These are phyloP conservation scores for Blastobotrys illinoisensis DNA, from an alignment of 1,139 yeast genomes.

Conservation along the genomic window DNA sequence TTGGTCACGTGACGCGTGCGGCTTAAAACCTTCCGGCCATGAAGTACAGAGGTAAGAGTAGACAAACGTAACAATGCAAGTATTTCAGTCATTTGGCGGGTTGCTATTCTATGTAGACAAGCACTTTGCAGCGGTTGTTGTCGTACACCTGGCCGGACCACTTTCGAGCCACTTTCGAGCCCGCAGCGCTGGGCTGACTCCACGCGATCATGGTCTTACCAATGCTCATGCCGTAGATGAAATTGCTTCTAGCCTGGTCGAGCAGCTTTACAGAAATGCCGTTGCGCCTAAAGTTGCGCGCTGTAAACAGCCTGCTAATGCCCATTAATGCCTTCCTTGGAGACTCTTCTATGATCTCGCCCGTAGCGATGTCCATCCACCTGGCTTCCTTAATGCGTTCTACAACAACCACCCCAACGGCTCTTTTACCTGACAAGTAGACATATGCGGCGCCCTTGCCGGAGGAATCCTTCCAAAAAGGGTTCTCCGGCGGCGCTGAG, in stretches of 20 bases:
- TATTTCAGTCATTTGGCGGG: too few species aligned
- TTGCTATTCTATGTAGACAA: conserved; percentile 8
- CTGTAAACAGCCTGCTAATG: conserved; percentile 60
- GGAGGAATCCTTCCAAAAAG: conserved; percentile 39
- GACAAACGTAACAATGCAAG: too few species aligned
- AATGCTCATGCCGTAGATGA: conserved; percentile 49
- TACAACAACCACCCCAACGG: conserved; percentile 50
- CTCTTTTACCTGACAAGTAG: conserved; percentile 37
- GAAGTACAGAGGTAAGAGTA: too few species aligned
- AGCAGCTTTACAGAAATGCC: conserved; percentile 47
- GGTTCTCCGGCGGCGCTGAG: conserved; percentile 51
- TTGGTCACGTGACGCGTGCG: background rate
- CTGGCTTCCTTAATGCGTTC: conserved; percentile 35
- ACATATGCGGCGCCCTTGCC: conserved; percentile 40
- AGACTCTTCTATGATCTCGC: conserved; percentile 35
- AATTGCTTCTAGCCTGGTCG: conserved; percentile 36
- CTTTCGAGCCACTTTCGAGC: conserved; percentile 47
- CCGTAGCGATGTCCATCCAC: conserved; percentile 44
- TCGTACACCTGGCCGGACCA: conserved; percentile 18
- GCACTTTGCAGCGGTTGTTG: conserved; percentile 1
- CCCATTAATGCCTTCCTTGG: conserved; percentile 38
- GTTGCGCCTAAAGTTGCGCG: conserved; percentile 46
- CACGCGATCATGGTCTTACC: conserved; percentile 48
- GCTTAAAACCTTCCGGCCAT: too few species aligned
- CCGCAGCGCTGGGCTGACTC: conserved; percentile 67